Conservation (phyloP, 2,329 filamentous ascomycete genomes). For the Nemania sp. region DNA sequence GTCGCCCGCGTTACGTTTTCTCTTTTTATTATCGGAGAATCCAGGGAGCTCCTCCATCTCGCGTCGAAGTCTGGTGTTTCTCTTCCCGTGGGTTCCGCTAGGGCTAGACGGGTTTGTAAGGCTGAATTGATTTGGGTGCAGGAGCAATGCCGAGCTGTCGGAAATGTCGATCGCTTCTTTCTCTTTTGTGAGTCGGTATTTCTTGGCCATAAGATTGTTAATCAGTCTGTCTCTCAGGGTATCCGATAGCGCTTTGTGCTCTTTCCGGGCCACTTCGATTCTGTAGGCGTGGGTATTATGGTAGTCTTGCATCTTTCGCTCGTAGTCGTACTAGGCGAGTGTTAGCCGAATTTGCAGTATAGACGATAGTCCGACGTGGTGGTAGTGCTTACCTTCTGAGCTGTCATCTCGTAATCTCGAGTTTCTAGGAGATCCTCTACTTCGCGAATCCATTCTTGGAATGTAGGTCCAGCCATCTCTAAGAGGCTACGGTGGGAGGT, state of each 20-base stretch:
- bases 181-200: conserved; percentile 72
- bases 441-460: conserved; percentile 85
- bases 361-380: neutral
- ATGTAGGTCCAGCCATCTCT: conserved; percentile 84
- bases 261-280: conserved; percentile 70
- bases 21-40: conserved; percentile 69
- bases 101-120: conserved; percentile 73
- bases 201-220: conserved; percentile 73
- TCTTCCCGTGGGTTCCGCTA: conserved; percentile 71
- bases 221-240: conserved; percentile 76
- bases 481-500: conserved; percentile 65
- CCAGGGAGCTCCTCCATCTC: conserved; percentile 69
- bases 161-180: conserved; percentile 77
- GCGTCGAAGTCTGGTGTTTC: conserved; percentile 71
- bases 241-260: conserved; percentile 68
- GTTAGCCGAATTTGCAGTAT: conserved; percentile 40
- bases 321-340: conserved; percentile 67
- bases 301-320: conserved; percentile 70
- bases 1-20: conserved; percentile 69
- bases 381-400: conserved; percentile 74
- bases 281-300: conserved; percentile 71
- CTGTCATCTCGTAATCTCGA: conserved; percentile 83
- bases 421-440: conserved; percentile 90
- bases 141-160: conserved; percentile 72
- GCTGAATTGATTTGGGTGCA: conserved; percentile 77